A percentile compares a stretch with the other conserved stretches of the same genome.
Conservation (phyloP, 805 yeast genomes). For the Isabelozyma pseudorhagii region DNA sequence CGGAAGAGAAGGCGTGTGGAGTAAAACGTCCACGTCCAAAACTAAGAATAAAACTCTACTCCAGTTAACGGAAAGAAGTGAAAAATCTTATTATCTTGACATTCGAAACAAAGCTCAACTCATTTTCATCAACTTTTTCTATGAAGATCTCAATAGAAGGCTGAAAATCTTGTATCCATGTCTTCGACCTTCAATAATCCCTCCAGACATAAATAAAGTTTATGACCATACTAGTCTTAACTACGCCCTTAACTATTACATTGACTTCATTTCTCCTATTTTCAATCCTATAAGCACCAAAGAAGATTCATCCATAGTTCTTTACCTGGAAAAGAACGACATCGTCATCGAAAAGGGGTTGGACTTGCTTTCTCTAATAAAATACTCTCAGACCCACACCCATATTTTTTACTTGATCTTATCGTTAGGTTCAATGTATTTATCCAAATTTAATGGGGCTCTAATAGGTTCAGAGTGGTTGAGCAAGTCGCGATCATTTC, state of each 20-base stretch:
- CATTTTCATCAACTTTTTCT: conserved; percentile 15
- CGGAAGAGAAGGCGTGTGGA: conserved; percentile 28
- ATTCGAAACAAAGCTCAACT: conserved; percentile 10
- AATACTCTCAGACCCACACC: conserved; percentile 19
- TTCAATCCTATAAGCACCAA: conserved; percentile 21
- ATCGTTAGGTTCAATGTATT: conserved; percentile 22
- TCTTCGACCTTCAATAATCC: conserved; percentile 19
- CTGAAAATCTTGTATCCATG: conserved; percentile 6
- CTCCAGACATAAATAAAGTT: conserved; percentile 11
- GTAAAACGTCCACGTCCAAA: conserved; percentile 8
- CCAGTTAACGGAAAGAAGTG: conserved; percentile 9
- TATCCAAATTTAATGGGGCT: conserved; percentile 12
- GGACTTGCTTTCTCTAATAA: conserved; percentile 16
- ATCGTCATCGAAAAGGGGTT: conserved; percentile 21
- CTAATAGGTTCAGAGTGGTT: conserved; percentile 14
- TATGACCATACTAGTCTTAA: conserved; percentile 11
- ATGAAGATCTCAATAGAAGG: conserved; percentile 9
- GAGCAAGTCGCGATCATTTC: conserved; percentile 11
- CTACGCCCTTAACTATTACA: conserved; percentile 22
- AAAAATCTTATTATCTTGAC: conserved; percentile 9
- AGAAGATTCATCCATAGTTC: neutral
- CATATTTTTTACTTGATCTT: conserved; percentile 21
- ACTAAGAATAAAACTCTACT: conserved; percentile 2
- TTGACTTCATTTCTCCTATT: conserved; percentile 23
- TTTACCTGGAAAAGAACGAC: conserved; percentile 2